Base-by-base conservation (phyloP, 225 moss, liverwort and hornwort genomes). In the Ulota crispa region DNA sequence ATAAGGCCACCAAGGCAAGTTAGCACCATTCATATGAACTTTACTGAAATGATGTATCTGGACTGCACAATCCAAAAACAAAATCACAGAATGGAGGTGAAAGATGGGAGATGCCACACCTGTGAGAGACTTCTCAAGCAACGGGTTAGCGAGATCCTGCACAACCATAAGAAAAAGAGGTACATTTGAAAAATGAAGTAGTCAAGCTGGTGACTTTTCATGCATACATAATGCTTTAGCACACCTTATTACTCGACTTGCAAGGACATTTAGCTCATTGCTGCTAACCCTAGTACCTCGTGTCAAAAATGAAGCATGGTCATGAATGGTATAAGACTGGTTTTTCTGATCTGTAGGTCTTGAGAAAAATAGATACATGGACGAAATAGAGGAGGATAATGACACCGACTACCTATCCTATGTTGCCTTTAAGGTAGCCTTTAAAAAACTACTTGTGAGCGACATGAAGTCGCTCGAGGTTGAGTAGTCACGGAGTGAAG, bases 101-200 rank as follows among this genome's bases (percentile, higher is more conserved):
- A 3, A 64, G 26, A 30, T 8, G 72, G 56, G 59, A 69, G 69
- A 73, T 75, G 42, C 3, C 67, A 59, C 84, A 97, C 97, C 97
- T 88, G 50, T 75, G 13, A 97, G 83, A 83, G 93, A 86, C 63
- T 80, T 85, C 79, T 88, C 85, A 80, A 97, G 83, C 55, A 94
- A 69, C 5, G 94, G 92, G 72, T 95, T 91, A 14, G 79, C 41
- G n/a, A 97, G 87, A 89, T 95, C 95, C 97, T 97, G 90, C 87
- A 78, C 76, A 87, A n/a, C 37, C 78, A 87, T 50, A 61, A 78
- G 26, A n/a, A 75, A 75, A 70, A 68, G 37, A 66, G 41, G 53
- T 57, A 37, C 5, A 67, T 6, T 7, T 13, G 52, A 63, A 55
- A 42, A 73, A 41, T 70, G 64, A 70, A 52, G 18, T 26, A 45